Conservation (phyloP, 345 rosid species). For the Lumnitzera littorea region DNA sequence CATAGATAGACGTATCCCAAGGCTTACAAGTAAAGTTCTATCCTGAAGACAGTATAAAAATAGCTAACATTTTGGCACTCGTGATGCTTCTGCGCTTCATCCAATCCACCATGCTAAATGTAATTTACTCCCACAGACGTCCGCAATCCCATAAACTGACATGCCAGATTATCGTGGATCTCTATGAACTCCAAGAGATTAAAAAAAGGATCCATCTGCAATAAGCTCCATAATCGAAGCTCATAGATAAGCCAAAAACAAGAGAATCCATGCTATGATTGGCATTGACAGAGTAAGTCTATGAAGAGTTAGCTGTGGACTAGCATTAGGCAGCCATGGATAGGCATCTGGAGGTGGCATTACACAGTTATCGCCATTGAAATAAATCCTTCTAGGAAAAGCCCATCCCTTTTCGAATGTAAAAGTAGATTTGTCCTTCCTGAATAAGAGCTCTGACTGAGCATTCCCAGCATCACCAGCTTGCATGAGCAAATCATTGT, state of each 20-base stretch:
- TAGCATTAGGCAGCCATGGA: slow-evolving; percentile 37
- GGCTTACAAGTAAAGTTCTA: too few relatives aligned
- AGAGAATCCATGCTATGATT: slow-evolving; percentile 17
- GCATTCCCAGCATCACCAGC: slow-evolving; percentile 54
- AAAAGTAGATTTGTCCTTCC: slow-evolving; percentile 45
- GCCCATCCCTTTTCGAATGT: slow-evolving; percentile 75
- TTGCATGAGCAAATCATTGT: slow-evolving; percentile 58
- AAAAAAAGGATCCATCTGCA: slow-evolving; percentile 11
- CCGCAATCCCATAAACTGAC: too few relatives aligned
- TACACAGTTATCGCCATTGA: slow-evolving; percentile 46
- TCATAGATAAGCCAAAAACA: slow-evolving; percentile 27
- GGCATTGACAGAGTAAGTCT: slow-evolving; percentile 4
- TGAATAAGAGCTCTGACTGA: slow-evolving; percentile 57
- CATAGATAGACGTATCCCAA: slow-evolving; percentile 2
- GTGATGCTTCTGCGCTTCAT: too few relatives aligned
- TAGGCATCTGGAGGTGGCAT: slow-evolving; percentile 47
- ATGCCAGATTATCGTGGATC: slow-evolving; percentile 2
- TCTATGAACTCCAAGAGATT: neutral
- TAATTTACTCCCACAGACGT: too few relatives aligned
- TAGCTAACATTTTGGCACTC: too few relatives aligned
- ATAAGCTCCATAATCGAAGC: slow-evolving; percentile 10
- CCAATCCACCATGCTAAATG: too few relatives aligned
- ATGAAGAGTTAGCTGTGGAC: slow-evolving; percentile 14
- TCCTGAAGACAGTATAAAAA: too few relatives aligned
- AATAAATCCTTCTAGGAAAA: slow-evolving; percentile 62